Evolutionary conservation across 768 basidiomycete genomes (phyloP), one percentile per base, ranked within the genome.

Genomic region (Infundibulicybe gibba): DNA sequence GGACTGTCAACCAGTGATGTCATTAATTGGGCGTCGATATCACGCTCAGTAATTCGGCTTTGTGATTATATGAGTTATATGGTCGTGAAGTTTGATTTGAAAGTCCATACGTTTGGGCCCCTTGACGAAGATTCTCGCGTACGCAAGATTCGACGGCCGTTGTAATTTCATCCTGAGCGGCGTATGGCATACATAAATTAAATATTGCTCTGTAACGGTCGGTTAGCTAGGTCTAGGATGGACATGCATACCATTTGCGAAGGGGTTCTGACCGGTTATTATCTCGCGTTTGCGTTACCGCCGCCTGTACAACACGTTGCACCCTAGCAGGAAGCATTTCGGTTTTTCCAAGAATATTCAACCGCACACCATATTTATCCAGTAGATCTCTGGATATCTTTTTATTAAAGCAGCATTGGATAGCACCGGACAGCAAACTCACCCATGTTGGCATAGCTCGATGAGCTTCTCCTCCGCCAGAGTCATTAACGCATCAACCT

Each of bases 141-240:
- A 82, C 70, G 32, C 69, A 70, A 1, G 69, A 64, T 50, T 82
- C 70, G 2, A 97, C 78, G 0, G 95, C 90, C 0, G 81, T 79
- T 2, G 89, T 78, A 11, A 98, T 94, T 64, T 99, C 97, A 59
- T 99, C 90, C 21, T 87, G 79, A 2, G 94, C 87, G 4, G 92
- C 76, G 59, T 97, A 99, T 0, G 95, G 86, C 75, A 94, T 91
- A 67, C 90, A 92, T 4, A 98, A 70, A 59, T 98, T 97, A 32
- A 98, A 73, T 20, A 94, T 85, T 1, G 89, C 83, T 30, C 94
- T 97, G 46, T 31, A 37, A 25, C 2, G 30, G 11, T 38, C 16
- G 6, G 40, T 39, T 32, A n/a, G 19, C 9, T 20, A n/a, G 16
- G 32, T 10, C 41, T 45, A 21, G 30, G n/a, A 16, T 25, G 25